A percentile compares a stretch with the other conserved stretches of the same genome.
phyloP scores from a whole-genome alignment of 306 rosid genomes.

The Corylus heterophylla region DNA sequence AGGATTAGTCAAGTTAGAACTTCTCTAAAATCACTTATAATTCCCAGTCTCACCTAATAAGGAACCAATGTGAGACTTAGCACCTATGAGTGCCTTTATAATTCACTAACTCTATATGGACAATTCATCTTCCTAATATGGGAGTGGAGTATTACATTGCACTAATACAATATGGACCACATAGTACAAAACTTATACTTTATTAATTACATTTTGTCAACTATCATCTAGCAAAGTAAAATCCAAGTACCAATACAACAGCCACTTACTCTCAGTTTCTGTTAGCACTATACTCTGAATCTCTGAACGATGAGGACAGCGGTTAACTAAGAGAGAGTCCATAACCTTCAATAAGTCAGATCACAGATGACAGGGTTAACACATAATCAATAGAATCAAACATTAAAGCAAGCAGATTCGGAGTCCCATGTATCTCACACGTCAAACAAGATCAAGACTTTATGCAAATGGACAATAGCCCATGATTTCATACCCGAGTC shows the following conservation, averaged over 20 bases:
- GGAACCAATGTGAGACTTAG: no score
- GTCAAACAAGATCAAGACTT: slow-evolving; percentile 10
- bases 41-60: no score
- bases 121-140: no score
- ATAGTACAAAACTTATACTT: neutral
- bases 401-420: neutral
- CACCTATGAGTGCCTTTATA: no score
- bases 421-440: neutral
- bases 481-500: slow-evolving; percentile 52
- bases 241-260: slow-evolving; percentile 18
- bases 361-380: slow-evolving; percentile 14
- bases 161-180: neutral
- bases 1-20: no score
- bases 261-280: slow-evolving; percentile 66
- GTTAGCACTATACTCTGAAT: slow-evolving; percentile 79
- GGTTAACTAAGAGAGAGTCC: slow-evolving; percentile 51
- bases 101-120: no score
- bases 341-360: slow-evolving; percentile 44
- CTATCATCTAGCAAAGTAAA: neutral
- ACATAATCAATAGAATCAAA: slow-evolving; percentile 8
- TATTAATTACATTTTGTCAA: neutral
- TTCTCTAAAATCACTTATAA: no score
- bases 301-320: slow-evolving; percentile 96
- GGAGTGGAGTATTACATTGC: neutral
- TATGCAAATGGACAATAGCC: slow-evolving; percentile 9